phyloP scores from a whole-genome alignment of 371 early-diverging fungal species.

The Fennellomyces sp. region DNA sequence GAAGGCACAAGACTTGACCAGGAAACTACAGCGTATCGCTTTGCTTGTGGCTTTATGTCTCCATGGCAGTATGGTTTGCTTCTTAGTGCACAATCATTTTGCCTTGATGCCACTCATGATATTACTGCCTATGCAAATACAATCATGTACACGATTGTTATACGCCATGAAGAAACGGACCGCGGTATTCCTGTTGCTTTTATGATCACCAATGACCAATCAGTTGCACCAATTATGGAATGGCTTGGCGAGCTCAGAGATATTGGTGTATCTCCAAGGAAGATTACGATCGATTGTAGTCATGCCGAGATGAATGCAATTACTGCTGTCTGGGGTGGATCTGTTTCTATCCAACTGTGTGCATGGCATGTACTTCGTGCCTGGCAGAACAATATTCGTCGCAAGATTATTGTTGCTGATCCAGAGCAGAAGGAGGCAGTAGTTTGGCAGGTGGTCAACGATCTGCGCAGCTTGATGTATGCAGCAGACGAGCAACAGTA shows the following conservation, averaged over 20 bases:
- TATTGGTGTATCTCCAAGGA: background rate
- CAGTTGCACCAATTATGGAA: background rate
- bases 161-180: background rate
- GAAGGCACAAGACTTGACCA: background rate
- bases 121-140: background rate
- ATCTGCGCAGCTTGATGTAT: background rate
- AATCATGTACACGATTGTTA: slow-evolving; percentile 12
- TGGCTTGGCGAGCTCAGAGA: background rate
- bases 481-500: background rate
- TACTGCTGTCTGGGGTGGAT: background rate
- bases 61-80: background rate
- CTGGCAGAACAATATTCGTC: background rate
- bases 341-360: background rate
- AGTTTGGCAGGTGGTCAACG: background rate
- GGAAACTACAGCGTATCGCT: background rate
- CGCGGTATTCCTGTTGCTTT: slow-evolving; percentile 4
- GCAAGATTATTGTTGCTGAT: background rate
- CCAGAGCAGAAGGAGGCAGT: background rate
- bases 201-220: background rate
- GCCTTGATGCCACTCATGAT: slow-evolving; percentile 14
- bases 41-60: background rate
- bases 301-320: background rate
- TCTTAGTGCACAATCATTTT: background rate
- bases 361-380: background rate
- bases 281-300: slow-evolving; percentile 8